Conservation (phyloP, 805 yeast genomes). For the Yueomyces sp. region DNA sequence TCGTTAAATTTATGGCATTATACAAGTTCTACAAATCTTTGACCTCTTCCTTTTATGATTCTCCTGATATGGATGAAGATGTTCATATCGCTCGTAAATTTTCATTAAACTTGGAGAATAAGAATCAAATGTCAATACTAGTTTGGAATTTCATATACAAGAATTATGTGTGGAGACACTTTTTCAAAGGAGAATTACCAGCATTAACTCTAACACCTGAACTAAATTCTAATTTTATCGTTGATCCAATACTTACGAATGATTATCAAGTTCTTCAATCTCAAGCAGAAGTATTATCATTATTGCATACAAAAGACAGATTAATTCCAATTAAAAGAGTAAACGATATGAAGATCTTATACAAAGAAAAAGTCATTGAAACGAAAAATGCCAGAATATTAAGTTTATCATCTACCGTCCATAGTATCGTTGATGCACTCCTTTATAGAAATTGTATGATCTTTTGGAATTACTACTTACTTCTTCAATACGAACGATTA, state of each 20-base stretch:
- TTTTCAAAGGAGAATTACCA: constrained; percentile 18
- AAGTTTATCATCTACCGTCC: constrained; percentile 2
- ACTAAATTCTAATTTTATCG: constrained; percentile 11
- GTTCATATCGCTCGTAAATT: constrained; percentile 15
- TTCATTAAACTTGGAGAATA: constrained; percentile 17
- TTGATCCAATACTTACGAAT: constrained; percentile 7
- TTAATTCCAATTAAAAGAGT: constrained; percentile 7
- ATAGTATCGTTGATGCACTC: constrained; percentile 16
- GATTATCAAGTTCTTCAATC: constrained; percentile 6
- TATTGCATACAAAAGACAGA: constrained; percentile 10
- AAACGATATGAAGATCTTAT: constrained; percentile 2
- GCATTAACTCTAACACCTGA: constrained; percentile 5
- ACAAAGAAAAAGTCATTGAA: not conserved
- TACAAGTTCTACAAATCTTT: constrained; percentile 12
- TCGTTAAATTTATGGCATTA: constrained; percentile 12
- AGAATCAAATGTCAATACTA: constrained; percentile 8
- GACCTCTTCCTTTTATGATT: constrained; percentile 4
- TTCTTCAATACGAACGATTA: constrained; percentile 15
- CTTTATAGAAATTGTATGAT: constrained; percentile 17
- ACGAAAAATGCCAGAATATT: not conserved
- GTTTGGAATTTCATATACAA: constrained; percentile 19
- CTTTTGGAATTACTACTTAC: constrained; percentile 11
- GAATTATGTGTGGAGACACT: constrained; percentile 20
- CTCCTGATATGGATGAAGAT: constrained; percentile 18
- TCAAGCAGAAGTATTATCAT: constrained; percentile 10